These are phyloP conservation scores for Punica granatum DNA, from an alignment of 345 rosid genomes.

Conservation along the genomic window DNA sequence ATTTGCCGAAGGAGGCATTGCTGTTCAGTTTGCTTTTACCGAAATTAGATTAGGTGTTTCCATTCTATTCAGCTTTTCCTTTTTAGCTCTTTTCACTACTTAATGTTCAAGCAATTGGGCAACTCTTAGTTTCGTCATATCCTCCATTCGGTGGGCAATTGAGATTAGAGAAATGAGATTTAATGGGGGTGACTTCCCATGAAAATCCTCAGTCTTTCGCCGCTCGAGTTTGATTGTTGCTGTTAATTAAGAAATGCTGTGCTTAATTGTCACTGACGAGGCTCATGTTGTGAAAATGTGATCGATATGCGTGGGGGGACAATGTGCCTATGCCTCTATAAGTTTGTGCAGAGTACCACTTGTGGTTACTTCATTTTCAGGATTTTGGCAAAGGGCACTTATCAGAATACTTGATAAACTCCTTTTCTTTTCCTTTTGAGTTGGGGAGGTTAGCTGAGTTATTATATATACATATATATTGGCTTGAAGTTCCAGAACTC, in stretches of 20 bases:
- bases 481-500: neutral
- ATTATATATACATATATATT: neutral
- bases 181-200: neutral
- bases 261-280: neutral
- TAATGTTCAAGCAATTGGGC: neutral
- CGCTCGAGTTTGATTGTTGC: neutral
- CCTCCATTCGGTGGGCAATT: neutral
- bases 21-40: neutral
- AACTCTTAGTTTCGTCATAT: neutral
- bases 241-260: neutral
- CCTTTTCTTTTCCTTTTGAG: neutral
- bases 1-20: neutral
- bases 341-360: neutral
- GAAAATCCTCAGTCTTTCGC: neutral
- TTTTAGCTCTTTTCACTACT: neutral
- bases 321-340: neutral
- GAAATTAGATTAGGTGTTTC: neutral
- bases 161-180: neutral
- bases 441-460: neutral
- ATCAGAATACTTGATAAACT: neutral
- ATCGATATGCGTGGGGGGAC: neutral
- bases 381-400: neutral
- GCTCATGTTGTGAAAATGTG: neutral
- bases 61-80: neutral
- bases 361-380: neutral